Evolutionary conservation across 2,329 filamentous ascomycete genomes (phyloP).

Genomic region (Emmonsia crescens): DNA sequence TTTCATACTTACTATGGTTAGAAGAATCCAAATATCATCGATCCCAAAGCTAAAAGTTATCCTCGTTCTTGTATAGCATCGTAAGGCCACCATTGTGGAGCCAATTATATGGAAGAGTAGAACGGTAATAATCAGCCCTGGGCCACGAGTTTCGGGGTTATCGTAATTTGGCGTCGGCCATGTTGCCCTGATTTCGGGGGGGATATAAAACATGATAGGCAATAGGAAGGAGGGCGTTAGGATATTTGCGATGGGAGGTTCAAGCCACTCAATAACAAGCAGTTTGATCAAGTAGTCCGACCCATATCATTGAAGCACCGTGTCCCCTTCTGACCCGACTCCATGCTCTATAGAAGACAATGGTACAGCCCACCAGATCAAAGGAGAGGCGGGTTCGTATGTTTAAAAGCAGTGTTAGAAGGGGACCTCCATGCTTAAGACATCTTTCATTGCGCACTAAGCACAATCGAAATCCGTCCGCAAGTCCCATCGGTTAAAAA

Average conservation of each 20-base stretch:
- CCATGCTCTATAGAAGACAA: background rate
- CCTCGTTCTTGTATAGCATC: constrained; percentile 2
- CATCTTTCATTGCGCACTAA: background rate
- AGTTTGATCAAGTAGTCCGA: background rate
- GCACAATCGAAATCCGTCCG: background rate
- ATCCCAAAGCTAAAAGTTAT: constrained; percentile 2
- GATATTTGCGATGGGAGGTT: background rate
- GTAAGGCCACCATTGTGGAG: background rate
- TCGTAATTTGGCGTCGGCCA: constrained; percentile 22
- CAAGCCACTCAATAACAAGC: background rate
- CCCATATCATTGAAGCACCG: background rate
- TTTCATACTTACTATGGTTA: background rate
- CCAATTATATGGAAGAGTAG: background rate
- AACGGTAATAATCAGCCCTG: constrained; percentile 14
- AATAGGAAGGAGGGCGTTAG: background rate
- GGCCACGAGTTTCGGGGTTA: constrained; percentile 17
- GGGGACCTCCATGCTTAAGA: background rate
- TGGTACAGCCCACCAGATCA: background rate
- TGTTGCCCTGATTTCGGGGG: constrained; percentile 5
- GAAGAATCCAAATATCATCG: constrained; percentile 3
- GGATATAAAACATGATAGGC: constrained; percentile 1
- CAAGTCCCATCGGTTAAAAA: background rate
- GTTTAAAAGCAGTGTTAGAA: background rate
- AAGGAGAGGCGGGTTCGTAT: background rate
- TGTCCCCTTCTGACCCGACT: background rate